Conservation (phyloP, 176 grass and related monocot genomes). For the Triticum turgidum region DNA sequence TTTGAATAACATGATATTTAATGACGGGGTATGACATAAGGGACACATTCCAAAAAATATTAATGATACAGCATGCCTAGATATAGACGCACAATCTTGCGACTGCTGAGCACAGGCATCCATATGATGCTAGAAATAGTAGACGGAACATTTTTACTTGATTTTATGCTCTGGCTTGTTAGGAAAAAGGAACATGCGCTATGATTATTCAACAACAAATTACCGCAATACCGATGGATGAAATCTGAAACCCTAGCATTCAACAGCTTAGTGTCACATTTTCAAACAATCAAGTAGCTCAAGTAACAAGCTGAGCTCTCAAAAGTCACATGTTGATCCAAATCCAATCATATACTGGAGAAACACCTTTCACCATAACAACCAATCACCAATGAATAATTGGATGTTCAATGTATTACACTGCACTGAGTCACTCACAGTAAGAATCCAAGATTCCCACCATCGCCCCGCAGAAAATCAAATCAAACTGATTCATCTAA, state of each 20-base stretch:
- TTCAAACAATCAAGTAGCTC: background rate
- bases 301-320: background rate
- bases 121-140: background rate
- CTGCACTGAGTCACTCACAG: background rate
- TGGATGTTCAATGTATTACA: background rate
- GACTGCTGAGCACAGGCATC: background rate
- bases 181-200: background rate
- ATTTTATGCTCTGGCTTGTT: background rate
- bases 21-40: background rate
- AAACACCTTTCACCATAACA: background rate
- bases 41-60: background rate
- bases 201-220: background rate
- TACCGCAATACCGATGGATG: background rate
- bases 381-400: background rate
- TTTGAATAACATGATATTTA: slow-evolving; percentile 7
- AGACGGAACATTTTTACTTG: background rate
- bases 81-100: background rate
- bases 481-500: background rate
- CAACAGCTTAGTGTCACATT: background rate
- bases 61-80: background rate
- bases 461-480: background rate
- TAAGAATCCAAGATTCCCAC: background rate
- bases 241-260: slow-evolving; percentile 14
- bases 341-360: slow-evolving; percentile 7
- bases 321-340: background rate